A percentile compares a stretch with the other conserved stretches of the same genome.
phyloP scores from a whole-genome alignment of 2,329 filamentous ascomycete species.

The Aspergillus sp. region DNA sequence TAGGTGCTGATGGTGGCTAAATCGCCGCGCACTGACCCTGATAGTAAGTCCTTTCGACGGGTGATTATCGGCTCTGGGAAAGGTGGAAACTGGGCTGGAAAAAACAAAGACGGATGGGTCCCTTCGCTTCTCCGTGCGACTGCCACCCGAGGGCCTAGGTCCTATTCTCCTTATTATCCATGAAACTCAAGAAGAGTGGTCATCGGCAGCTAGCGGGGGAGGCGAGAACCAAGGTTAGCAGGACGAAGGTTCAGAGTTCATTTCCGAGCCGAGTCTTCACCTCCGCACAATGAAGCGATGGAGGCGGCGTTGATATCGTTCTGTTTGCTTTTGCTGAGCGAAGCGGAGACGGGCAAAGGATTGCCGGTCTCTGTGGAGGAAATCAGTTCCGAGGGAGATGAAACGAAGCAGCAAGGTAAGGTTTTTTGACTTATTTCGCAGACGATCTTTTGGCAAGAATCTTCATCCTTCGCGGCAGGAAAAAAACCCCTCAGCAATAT shows the following conservation, averaged over 20 bases:
- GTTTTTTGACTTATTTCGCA: background rate
- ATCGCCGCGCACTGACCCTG: conserved; percentile 17
- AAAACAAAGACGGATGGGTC: background rate
- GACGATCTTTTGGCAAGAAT: conserved; percentile 1
- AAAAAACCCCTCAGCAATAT: conserved; percentile 15
- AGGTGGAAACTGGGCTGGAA: background rate
- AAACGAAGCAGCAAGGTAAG: conserved; percentile 8
- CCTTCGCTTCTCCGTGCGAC: conserved; percentile 1
- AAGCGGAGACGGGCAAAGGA: background rate
- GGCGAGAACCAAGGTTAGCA: background rate
- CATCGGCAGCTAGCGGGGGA: background rate
- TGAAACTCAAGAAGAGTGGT: background rate
- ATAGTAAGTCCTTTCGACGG: conserved; percentile 19
- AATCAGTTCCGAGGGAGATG: conserved; percentile 9
- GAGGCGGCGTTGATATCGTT: background rate
- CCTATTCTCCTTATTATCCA: background rate
- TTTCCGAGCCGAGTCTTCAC: background rate
- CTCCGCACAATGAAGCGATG: background rate
- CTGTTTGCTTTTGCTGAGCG: background rate
- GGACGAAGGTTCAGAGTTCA: background rate
- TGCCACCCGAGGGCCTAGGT: conserved; percentile 6
- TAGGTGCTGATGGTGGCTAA: background rate
- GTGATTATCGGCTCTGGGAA: conserved; percentile 20
- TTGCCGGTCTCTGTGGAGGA: conserved; percentile 1
- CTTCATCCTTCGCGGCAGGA: conserved; percentile 9